Percentiles rank a stretch among this genome's conserved stretches.
Evolutionary conservation across 2,329 filamentous ascomycete genomes (phyloP).

Genomic region (Monilinia aucupariae): DNA sequence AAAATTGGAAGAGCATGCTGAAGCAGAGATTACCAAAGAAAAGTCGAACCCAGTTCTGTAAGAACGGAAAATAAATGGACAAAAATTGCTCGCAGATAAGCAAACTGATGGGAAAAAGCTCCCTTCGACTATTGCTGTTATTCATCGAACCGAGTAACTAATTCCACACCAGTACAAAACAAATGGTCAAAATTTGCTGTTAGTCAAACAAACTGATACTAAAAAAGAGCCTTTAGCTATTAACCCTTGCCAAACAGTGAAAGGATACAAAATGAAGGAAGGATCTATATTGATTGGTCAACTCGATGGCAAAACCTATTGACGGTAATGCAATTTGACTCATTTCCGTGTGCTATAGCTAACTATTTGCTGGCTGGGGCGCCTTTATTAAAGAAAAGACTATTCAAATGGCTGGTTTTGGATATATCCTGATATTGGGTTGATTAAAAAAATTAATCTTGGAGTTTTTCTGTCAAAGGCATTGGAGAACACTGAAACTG

Average conservation of each 20-base stretch:
- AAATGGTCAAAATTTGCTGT: too few relatives aligned
- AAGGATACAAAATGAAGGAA: not conserved
- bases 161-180: too few relatives aligned
- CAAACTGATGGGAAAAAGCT: too few relatives aligned
- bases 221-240: too few relatives aligned
- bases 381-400: too few relatives aligned
- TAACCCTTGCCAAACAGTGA: too few relatives aligned
- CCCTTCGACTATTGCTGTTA: too few relatives aligned
- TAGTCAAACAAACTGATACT: too few relatives aligned
- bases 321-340: not conserved
- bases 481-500: fast-evolving
- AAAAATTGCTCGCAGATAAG: too few relatives aligned
- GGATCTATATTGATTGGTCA: not conserved
- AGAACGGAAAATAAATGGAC: not conserved
- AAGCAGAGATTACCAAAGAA: not conserved
- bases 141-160: too few relatives aligned
- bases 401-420: not conserved
- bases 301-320: not conserved
- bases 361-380: not conserved
- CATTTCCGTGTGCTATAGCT: not conserved
- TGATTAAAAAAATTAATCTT: not conserved
- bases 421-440: not conserved
- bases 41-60: not conserved
- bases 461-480: not conserved
- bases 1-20: not conserved